Evolutionary conservation across 2,329 filamentous ascomycete genomes (phyloP), one percentile per base, ranked within the genome.

Genomic region (Truncatella angustata): DNA sequence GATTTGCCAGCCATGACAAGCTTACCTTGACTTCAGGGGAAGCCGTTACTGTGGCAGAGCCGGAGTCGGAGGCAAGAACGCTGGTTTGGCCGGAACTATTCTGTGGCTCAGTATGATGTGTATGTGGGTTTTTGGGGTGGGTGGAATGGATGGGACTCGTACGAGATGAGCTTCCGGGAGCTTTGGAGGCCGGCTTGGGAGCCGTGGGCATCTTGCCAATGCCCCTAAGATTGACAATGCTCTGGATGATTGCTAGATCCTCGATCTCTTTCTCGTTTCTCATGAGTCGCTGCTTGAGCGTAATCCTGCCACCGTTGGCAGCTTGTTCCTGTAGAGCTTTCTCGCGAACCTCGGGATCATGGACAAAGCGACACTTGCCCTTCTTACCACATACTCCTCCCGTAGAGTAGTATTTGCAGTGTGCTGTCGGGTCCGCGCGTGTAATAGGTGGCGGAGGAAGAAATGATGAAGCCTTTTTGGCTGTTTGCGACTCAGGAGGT

Each of bases 331-430:
- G 79, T 45, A 87, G 73, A 52, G 84, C 84, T 58, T 81, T 81
- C 61, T 84, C 81, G 59, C 84, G 77, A 53, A 85, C 79, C 56
- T 80, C 78, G 16, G 79, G 77, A 64, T 87, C 84, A 66, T 87
- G 84, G 57, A 86, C 82, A 70, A 87, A 87, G 71, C 84, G 84
- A 74, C 84, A 87, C 82, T 87, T 87, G 82, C 82, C 82, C 79
- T 86, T 86, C 77, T 87, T 87, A 49, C 84, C 84, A 70, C 84
- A 87, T 53, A 76, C 84, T 55, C 84, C 84, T 58, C 84, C 84
- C 49, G 84, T 87, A 35, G 84, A 85, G 65, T 81, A 87, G 68
- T 87, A 87, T 70, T 87, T 87, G 80, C 84, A 87, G 63, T 86
- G 84, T 57, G 80, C 82, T 47, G 80, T 77, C 37, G 84, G 77